phyloP scores from a whole-genome alignment of 768 basidiomycete genomes.

The Cantharellus cinnabarinus region DNA sequence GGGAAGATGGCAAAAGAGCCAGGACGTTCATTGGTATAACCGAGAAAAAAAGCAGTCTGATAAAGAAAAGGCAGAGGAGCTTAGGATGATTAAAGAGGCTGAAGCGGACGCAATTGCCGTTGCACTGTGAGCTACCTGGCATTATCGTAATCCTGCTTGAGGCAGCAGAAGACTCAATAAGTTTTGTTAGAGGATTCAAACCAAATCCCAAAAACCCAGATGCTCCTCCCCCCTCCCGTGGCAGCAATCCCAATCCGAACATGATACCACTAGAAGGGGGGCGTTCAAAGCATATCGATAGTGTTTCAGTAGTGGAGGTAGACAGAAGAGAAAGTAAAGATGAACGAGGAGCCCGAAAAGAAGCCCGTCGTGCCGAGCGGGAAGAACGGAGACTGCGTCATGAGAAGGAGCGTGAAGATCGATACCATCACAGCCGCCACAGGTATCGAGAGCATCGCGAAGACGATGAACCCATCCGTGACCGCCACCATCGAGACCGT shows the following conservation, averaged over 20 bases:
- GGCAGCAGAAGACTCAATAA: not conserved
- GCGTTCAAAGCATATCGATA: constrained; percentile 17
- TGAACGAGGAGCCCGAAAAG: constrained; percentile 1
- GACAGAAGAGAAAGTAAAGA: constrained; percentile 39
- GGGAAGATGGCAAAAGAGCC: constrained; percentile 94
- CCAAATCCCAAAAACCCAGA: constrained; percentile 15
- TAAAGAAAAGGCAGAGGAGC: constrained; percentile 44
- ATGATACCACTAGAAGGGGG: constrained; percentile 15
- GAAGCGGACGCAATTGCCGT: constrained; percentile 75
- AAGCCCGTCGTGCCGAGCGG: constrained; percentile 1
- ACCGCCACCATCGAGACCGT: too few species aligned
- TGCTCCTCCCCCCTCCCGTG: constrained; percentile 8
- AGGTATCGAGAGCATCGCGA: not conserved
- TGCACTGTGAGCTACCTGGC: constrained; percentile 35
- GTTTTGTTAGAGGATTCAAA: constrained; percentile 42
- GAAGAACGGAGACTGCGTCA: not conserved
- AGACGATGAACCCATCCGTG: too few species aligned
- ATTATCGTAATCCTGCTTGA: not conserved
- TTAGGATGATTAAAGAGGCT: constrained; percentile 60
- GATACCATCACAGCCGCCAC: not conserved
- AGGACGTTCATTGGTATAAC: constrained; percentile 90
- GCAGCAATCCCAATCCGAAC: constrained; percentile 6
- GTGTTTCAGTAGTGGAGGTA: constrained; percentile 38
- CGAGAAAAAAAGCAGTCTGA: constrained; percentile 32
- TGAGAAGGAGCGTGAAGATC: not conserved